These are phyloP conservation scores for Trichosporon sp. DNA, from an alignment of 1,284 basidiomycete genomes.

Conservation along the genomic window DNA sequence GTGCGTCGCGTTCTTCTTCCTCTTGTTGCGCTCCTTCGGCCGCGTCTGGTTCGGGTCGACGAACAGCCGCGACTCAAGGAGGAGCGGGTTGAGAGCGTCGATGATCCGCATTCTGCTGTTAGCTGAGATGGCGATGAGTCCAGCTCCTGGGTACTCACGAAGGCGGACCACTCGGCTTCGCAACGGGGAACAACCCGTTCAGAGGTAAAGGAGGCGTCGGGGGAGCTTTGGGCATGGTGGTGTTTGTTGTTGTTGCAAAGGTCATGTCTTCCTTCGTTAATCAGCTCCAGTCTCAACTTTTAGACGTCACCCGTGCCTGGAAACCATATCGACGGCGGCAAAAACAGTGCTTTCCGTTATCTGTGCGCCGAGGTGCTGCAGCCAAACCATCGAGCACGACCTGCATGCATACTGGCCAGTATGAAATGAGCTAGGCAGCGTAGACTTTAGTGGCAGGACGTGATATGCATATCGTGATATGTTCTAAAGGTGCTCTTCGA, in stretches of 20 bases:
- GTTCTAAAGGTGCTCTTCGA: background rate
- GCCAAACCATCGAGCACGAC: too few species aligned
- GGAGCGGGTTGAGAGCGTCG: slow-evolving; percentile 79
- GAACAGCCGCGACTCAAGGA: slow-evolving; percentile 79
- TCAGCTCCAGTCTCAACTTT: background rate
- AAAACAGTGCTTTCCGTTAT: background rate
- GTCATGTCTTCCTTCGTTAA: background rate
- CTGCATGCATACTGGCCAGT: background rate
- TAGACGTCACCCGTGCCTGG: slow-evolving; percentile 11
- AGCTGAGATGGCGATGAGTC: background rate
- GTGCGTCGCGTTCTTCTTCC: slow-evolving; percentile 49
- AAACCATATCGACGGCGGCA: slow-evolving; percentile 13
- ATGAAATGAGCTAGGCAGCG: background rate
- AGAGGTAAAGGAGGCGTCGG: slow-evolving; percentile 49
- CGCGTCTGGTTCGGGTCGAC: slow-evolving; percentile 57
- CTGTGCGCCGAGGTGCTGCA: background rate
- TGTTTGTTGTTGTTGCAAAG: background rate
- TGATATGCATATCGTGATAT: slow-evolving; percentile 7
- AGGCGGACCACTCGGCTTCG: slow-evolving; percentile 56
- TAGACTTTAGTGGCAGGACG: too few species aligned
- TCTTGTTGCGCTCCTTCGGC: slow-evolving; percentile 35
- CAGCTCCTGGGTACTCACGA: slow-evolving; percentile 42
- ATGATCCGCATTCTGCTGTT: slow-evolving; percentile 79
- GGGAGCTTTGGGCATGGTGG: slow-evolving; percentile 53
- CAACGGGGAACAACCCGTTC: slow-evolving; percentile 56